Base-by-base conservation (phyloP, 2,329 filamentous ascomycete genomes). In the Diaporthe eres region DNA sequence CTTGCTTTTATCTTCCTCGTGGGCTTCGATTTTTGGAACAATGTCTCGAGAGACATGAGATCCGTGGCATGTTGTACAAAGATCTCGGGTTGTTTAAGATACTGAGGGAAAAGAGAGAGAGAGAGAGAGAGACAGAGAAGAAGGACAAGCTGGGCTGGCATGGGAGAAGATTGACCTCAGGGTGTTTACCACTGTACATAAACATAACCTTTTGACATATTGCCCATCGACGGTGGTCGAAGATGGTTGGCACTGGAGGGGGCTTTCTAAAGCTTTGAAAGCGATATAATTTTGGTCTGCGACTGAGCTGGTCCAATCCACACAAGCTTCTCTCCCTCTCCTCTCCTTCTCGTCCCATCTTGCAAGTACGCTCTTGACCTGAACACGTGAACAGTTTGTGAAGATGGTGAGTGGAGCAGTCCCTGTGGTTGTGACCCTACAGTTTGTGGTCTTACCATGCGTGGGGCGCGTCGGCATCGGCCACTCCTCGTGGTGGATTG, bases 231-330 rank as follows among this genome's bases (percentile, higher is more conserved):
- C 58, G 42, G 44, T 49, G 39, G 63, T 60, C 34, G 39, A 57
- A 34, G 57, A 44, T 34, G 60, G 53, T 31, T 65, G 53, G 53
- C 65, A 12, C 34, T 31, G 65, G 25, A 55, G 71, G 37, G 58
- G 57, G 67, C n/a, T 47, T 60, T 65, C 70, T 51, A 8, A 28
- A 71, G 75, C 72, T 76, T 75, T 34, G 72, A 75, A 55, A 76
- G 72, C 72, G 51, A 76, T 68, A 57, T 76, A 72, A 75, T 76
- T 68, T 53, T 72, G 72, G 71, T 70, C 68, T 72, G 72, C 75
- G 31, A 37, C 37, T 68, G 65, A 71, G 67, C 72, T 70, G 75
- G 74, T 74, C 74, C 58, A 34, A 70, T 55, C 34, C 5, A 58
- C 47, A 55, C 47, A 55, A 55, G 9, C 1, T 51, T 34, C 6